Percentiles rank a stretch among this genome's conserved stretches.
phyloP scores from a whole-genome alignment of 495 filamentous ascomycete species.

The Neurospora sp. region DNA sequence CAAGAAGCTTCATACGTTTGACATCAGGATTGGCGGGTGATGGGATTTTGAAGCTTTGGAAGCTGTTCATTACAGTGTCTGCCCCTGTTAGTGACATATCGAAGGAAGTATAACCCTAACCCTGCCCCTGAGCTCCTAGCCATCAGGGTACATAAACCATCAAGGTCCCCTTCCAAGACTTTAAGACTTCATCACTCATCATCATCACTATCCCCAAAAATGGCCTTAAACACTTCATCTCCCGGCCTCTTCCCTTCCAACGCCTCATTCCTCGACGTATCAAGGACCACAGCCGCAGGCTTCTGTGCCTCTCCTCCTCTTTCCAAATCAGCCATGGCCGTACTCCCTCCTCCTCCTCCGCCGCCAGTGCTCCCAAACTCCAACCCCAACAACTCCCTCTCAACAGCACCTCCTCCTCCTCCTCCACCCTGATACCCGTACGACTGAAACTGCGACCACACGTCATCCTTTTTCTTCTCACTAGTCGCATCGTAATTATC shows the following conservation, averaged over 20 bases:
- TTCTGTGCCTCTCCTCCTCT: background rate
- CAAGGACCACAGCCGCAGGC: conserved; percentile 31
- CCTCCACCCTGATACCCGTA: background rate
- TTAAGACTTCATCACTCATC: conserved; percentile 35
- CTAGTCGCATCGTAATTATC: conserved; percentile 38
- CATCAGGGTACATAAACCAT: background rate
- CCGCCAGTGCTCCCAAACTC: conserved; percentile 5
- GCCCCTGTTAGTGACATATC: background rate
- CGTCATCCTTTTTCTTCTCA: conserved; percentile 24
- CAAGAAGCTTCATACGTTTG: too few relatives aligned
- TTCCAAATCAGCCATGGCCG: conserved; percentile 3
- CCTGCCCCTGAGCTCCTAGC: background rate
- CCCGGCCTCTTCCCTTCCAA: conserved; percentile 71
- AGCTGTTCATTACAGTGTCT: background rate
- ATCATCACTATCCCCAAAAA: conserved; percentile 85
- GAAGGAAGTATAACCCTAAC: background rate
- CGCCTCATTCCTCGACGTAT: conserved; percentile 77
- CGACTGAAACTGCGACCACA: conserved; percentile 26
- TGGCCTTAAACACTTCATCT: conserved; percentile 86
- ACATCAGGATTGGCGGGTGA: background rate
- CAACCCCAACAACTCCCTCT: conserved; percentile 5
- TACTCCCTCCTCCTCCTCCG: conserved; percentile 23
- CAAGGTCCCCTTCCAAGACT: background rate
- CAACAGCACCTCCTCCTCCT: background rate
- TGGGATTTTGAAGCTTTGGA: background rate